Conservation (phyloP, 306 rosid genomes). For the Pueraria montana region DNA sequence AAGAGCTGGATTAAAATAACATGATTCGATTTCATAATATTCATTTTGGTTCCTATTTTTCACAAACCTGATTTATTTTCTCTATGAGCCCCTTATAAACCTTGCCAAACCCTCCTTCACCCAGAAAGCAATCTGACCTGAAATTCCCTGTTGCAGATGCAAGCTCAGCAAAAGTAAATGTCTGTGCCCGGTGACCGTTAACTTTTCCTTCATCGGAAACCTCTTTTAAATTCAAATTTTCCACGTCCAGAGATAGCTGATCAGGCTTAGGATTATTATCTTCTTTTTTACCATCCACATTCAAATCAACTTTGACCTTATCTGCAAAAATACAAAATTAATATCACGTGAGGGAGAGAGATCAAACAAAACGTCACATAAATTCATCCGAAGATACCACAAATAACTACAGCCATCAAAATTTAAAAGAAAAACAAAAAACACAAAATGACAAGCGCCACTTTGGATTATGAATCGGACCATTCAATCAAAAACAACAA, state of each 20-base stretch:
- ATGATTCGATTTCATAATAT: constrained; percentile 43
- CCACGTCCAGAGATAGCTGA: constrained; percentile 73
- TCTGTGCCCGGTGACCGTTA: constrained; percentile 52
- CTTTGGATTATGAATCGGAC: constrained; percentile 38
- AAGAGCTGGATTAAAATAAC: constrained; percentile 62
- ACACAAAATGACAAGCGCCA: constrained; percentile 52
- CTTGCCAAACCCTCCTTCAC: constrained; percentile 98
- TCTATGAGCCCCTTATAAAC: constrained; percentile 81
- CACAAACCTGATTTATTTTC: constrained; percentile 71
- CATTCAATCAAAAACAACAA: background rate
- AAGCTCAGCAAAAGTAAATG: constrained; percentile 75
- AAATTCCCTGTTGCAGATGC: constrained; percentile 73
- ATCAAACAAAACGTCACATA: constrained; percentile 43
- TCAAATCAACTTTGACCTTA: constrained; percentile 56
- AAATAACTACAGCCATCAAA: constrained; percentile 30
- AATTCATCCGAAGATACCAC: constrained; percentile 24
- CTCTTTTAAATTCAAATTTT: constrained; percentile 67
- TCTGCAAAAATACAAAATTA: constrained; percentile 51
- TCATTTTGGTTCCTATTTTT: too few species aligned
- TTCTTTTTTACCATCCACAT: constrained; percentile 56
- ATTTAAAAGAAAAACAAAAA: constrained; percentile 43
- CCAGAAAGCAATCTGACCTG: constrained; percentile 74
- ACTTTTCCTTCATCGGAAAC: constrained; percentile 57
- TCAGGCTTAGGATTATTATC: constrained; percentile 57
- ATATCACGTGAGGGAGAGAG: constrained; percentile 39